Base-by-base conservation (phyloP, 352 stramenopile genomes). In the Pythium guiyangense region DNA sequence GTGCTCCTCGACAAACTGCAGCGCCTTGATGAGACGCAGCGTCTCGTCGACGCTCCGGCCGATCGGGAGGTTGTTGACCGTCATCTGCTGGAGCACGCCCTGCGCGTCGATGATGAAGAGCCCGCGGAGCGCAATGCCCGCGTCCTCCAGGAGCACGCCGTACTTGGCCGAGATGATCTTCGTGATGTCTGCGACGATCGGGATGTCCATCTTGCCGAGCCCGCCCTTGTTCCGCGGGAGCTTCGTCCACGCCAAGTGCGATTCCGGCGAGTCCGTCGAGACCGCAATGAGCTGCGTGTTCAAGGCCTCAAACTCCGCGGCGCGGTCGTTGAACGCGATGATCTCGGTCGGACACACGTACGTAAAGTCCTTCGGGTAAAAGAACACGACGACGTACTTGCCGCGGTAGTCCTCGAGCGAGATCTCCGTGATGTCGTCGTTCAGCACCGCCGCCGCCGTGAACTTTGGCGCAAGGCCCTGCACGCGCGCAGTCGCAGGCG, bases 61-160 rank as follows among this genome's bases (percentile, higher is more conserved):
- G 51, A 97, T 93, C 12, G 91, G 88, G 62, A 96, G 72, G 71
- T 97, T 94, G 81, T 97, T 97, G 57, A 97, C 66, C 44, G 88
- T 96, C 54, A 91, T 90, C 66, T 95, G 86, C 66, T 93, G 82
- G 40, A 96, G 55, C 53, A 86, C 70, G 27, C 88, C 90, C 52
- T 97, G 71, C 40, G 82, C 81, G 66, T 97, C 88, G 64, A 98
- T 98, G 69, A 98, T 94, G 71, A 97, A 98, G 26, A 97, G 78
- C 1, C 89, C 93, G 44, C 90, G 86, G 25, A 97, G 76, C 25
- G 92, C 88, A 37, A 97, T 69, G 39, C 92, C 90, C 2, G 73
- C 74, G 53, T 92, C 71, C 56, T 94, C 81, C 17, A 97, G 66
- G 15, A 97, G 76, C 52, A 97, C 90, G 35, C 89, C 91, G 62